phyloP scores from a whole-genome alignment of 495 filamentous ascomycete species.

The Neurospora sp. region DNA sequence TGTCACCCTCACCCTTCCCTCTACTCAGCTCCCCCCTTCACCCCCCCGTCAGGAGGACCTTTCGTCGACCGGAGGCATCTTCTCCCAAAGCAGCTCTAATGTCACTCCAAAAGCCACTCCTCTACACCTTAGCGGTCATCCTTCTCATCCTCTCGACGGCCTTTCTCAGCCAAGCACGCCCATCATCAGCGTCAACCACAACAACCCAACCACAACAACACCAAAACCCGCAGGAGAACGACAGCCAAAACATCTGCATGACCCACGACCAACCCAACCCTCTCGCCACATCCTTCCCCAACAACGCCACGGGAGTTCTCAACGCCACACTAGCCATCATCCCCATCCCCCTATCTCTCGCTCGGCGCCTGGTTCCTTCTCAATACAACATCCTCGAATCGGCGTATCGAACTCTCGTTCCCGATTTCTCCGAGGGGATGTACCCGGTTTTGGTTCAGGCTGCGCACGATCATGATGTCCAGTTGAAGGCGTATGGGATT shows the following conservation, averaged over 20 bases:
- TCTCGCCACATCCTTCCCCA: constrained; percentile 24
- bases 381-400: constrained; percentile 29
- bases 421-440: constrained; percentile 32
- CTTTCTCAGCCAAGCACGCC: constrained; percentile 9
- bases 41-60: constrained; percentile 5
- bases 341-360: constrained; percentile 26
- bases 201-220: background rate
- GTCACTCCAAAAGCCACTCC: constrained; percentile 6
- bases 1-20: constrained; percentile 21
- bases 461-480: constrained; percentile 35
- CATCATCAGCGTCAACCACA: background rate
- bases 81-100: constrained; percentile 14
- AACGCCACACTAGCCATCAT: constrained; percentile 33
- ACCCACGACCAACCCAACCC: constrained; percentile 27
- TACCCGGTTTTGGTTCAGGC: constrained; percentile 36
- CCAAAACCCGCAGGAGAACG: constrained; percentile 6
- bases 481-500: constrained; percentile 23
- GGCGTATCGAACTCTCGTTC: constrained; percentile 27
- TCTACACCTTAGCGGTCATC: constrained; percentile 16
- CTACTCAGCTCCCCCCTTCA: constrained; percentile 9
- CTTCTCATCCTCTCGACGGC: constrained; percentile 14
- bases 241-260: constrained; percentile 19
- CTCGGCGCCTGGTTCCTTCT: constrained; percentile 25
- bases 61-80: constrained; percentile 9
- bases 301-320: constrained; percentile 30